phyloP scores from a whole-genome alignment of 2,329 filamentous ascomycete genomes.

The Cephalotrichum gorgonifer region DNA sequence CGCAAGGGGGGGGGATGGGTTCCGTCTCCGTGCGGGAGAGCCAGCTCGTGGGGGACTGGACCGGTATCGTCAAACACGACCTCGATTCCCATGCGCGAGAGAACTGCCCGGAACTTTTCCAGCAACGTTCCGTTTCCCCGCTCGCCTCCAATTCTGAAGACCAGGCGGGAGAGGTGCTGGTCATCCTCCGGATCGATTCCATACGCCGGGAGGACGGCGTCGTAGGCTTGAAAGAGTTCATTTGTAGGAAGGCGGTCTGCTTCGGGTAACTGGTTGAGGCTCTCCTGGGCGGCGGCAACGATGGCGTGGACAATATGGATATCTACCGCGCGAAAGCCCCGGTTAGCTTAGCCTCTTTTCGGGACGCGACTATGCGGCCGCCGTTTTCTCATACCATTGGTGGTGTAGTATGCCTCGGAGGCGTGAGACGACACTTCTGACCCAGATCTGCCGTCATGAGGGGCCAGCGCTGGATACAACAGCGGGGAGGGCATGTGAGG shows the following conservation, averaged over 20 bases:
- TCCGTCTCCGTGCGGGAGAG: not conserved
- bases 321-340: conserved; percentile 39
- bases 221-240: conserved; percentile 74
- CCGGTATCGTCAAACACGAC: conserved; percentile 46
- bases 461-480: conserved; percentile 23
- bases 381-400: conserved; percentile 38
- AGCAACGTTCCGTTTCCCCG: conserved; percentile 46
- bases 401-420: conserved; percentile 42
- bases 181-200: conserved; percentile 64
- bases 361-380: not conserved
- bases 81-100: conserved; percentile 60
- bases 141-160: conserved; percentile 68
- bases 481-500: conserved; percentile 21
- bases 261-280: conserved; percentile 45
- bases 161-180: conserved; percentile 63
- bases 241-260: conserved; percentile 59
- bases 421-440: conserved; percentile 13
- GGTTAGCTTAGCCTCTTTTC: not conserved
- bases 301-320: conserved; percentile 71
- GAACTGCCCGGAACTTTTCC: conserved; percentile 59
- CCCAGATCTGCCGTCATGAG: conserved; percentile 21
- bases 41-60: not conserved
- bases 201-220: conserved; percentile 60
- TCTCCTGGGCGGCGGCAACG: conserved; percentile 58
- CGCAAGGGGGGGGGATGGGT: not conserved